Conservation (phyloP, 2,329 filamentous ascomycete species). For the Neofusicoccum parvum region DNA sequence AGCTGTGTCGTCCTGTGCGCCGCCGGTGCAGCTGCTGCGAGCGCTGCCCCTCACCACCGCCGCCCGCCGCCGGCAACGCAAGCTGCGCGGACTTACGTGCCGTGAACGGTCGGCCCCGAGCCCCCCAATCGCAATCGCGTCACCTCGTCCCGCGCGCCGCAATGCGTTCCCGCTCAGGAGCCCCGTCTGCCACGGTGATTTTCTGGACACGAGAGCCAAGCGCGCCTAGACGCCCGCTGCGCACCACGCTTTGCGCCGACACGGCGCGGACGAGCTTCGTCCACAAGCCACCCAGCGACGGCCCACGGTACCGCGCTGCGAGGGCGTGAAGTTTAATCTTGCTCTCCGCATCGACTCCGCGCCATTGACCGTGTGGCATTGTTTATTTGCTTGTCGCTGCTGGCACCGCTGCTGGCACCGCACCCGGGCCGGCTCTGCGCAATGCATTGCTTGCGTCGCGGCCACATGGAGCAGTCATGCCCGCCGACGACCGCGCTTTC, state of each 20-base stretch:
- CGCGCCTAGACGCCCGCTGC: not conserved
- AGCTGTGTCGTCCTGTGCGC: not conserved
- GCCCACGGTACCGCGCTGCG: not conserved
- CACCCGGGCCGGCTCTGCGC: not conserved
- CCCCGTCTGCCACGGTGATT: not conserved
- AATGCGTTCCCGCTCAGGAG: not conserved
- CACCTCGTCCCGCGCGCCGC: not conserved
- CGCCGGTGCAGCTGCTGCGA: not conserved
- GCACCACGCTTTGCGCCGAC: not conserved
- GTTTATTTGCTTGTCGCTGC: not conserved
- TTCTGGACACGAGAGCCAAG: constrained; percentile 9
- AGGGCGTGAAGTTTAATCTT: not conserved
- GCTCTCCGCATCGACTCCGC: not conserved
- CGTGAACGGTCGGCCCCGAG: not conserved
- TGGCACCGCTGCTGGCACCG: not conserved
- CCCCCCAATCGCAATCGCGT: not conserved
- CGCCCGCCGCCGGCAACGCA: not conserved
- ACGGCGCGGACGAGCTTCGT: not conserved
- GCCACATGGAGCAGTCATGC: not conserved
- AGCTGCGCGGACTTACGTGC: not conserved
- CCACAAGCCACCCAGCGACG: not conserved
- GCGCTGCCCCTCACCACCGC: not conserved
- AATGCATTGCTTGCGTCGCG: not conserved
- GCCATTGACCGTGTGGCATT: not conserved
- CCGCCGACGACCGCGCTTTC: not conserved